Conservation (phyloP, 345 rosid species). For the Physaria fendleri region DNA sequence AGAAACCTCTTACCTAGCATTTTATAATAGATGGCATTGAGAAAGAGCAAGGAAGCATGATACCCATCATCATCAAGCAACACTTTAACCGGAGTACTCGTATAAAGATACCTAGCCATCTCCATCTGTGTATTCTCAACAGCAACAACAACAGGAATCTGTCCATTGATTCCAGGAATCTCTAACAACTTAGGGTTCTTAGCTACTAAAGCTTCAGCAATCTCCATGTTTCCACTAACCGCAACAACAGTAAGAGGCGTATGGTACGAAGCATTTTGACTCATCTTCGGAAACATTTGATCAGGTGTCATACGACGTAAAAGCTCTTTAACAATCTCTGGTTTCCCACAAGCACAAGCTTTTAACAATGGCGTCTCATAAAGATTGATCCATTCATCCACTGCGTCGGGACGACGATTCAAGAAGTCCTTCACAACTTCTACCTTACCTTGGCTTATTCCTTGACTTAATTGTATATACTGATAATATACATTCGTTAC, state of each 20-base stretch:
- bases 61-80: slow-evolving; percentile 23
- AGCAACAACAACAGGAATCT: slow-evolving; percentile 28
- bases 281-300: slow-evolving; percentile 29
- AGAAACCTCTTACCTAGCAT: slow-evolving; percentile 27
- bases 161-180: slow-evolving; percentile 29
- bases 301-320: slow-evolving; percentile 31
- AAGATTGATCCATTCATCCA: slow-evolving; percentile 17
- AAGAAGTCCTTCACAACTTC: slow-evolving; percentile 15
- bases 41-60: slow-evolving; percentile 23
- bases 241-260: slow-evolving; percentile 33
- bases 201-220: slow-evolving; percentile 20
- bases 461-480: slow-evolving; percentile 19
- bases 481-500: slow-evolving; percentile 14
- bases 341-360: slow-evolving; percentile 26
- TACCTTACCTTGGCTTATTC: slow-evolving; percentile 22
- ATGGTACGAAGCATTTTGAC: slow-evolving; percentile 24
- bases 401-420: slow-evolving; percentile 9
- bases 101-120: slow-evolving; percentile 31
- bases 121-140: slow-evolving; percentile 26
- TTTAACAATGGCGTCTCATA: slow-evolving; percentile 28
- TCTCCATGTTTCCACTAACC: slow-evolving; percentile 28
- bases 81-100: slow-evolving; percentile 25
- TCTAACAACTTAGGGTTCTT: slow-evolving; percentile 28
- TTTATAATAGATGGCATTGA: slow-evolving; percentile 24
- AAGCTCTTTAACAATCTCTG: slow-evolving; percentile 23